Conservation (phyloP, 176 grass and related monocot genomes). For the Triticum turgidum region DNA sequence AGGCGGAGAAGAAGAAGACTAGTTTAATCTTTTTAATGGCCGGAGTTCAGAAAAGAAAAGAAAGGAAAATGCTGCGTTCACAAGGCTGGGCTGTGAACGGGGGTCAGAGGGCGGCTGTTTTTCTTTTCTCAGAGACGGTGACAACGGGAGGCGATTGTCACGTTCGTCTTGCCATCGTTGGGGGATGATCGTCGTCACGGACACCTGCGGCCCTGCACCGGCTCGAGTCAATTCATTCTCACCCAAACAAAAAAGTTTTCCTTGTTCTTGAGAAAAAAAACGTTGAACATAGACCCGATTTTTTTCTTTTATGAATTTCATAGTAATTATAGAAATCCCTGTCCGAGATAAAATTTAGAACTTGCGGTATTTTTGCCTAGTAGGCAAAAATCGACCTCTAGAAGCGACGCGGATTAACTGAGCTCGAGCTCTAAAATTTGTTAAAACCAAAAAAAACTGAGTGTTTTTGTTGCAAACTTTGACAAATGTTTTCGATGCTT, state of each 20-base stretch:
- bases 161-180: not conserved
- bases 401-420: no score
- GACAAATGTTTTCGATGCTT: no score
- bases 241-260: no score
- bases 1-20: conserved; percentile 14
- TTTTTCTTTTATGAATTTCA: not conserved
- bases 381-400: no score
- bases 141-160: not conserved
- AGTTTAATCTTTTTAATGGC: conserved; percentile 19
- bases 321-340: not conserved
- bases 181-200: not conserved
- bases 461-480: no score
- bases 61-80: conserved; percentile 34
- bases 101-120: not conserved
- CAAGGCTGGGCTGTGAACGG: conserved; percentile 6
- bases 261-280: no score
- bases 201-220: no score
- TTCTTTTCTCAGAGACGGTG: not conserved
- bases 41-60: not conserved
- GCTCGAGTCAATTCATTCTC: no score
- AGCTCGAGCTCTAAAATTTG: no score
- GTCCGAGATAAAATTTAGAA: not conserved
- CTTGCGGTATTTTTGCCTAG: no score
- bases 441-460: no score
- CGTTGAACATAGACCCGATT: no score